Percentiles rank a stretch among this genome's conserved stretches.
These are phyloP conservation scores for Boletus semigastroideus DNA, from an alignment of 1,284 basidiomycete species.

Conservation along the genomic window DNA sequence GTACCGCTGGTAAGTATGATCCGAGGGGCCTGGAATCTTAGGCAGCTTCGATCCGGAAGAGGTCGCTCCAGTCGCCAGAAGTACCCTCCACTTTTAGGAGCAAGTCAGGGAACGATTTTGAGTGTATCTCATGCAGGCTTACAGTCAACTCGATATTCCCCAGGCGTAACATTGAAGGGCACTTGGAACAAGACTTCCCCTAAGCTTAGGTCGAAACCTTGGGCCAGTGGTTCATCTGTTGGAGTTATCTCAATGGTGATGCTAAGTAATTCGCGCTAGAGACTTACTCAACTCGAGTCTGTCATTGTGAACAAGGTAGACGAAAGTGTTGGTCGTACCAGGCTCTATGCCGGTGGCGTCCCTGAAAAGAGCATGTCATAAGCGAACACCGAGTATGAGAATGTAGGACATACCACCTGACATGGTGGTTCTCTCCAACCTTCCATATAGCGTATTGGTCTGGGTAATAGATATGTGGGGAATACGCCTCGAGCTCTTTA, in stretches of 20 bases:
- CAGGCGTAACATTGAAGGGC: slow-evolving; percentile 32
- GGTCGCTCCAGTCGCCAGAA: slow-evolving; percentile 44
- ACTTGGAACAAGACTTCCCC: slow-evolving; percentile 35
- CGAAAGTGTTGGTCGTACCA: too few species aligned
- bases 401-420: slow-evolving; percentile 37
- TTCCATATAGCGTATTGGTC: slow-evolving; percentile 33
- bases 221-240: slow-evolving; percentile 21
- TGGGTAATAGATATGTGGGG: slow-evolving; percentile 37
- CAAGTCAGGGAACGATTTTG: neutral
- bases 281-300: slow-evolving; percentile 30
- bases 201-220: slow-evolving; percentile 33
- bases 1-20: too few species aligned
- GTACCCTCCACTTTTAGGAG: slow-evolving; percentile 47
- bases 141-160: slow-evolving; percentile 39
- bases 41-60: too few species aligned
- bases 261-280: neutral
- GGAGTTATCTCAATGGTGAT: neutral
- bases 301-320: slow-evolving; percentile 30
- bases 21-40: too few species aligned
- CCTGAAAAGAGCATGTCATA: slow-evolving; percentile 29
- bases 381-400: neutral
- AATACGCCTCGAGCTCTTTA: slow-evolving; percentile 36
- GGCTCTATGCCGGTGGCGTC: slow-evolving; percentile 22
- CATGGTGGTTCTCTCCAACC: slow-evolving; percentile 29
- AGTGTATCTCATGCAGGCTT: slow-evolving; percentile 18